These are phyloP conservation scores for Graphilbum fragrans DNA, from an alignment of 2,329 filamentous ascomycete genomes.

Conservation along the genomic window DNA sequence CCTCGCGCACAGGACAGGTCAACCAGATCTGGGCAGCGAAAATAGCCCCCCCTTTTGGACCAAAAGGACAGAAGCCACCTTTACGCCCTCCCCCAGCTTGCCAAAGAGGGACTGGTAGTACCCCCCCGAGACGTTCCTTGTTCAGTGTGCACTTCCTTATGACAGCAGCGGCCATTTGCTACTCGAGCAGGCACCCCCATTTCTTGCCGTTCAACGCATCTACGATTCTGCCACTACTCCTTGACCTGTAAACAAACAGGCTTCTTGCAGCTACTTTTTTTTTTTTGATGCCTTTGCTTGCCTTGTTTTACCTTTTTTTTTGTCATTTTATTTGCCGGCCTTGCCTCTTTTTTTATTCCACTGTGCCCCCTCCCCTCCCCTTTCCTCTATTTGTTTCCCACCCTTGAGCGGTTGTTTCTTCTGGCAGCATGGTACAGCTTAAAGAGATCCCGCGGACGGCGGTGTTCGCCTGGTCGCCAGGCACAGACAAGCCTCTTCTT, in stretches of 20 bases:
- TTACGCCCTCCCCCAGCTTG: background rate
- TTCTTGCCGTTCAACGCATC: background rate
- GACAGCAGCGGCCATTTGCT: background rate
- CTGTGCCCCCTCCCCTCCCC: background rate
- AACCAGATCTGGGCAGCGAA: conserved; percentile 5
- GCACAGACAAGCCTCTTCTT: conserved; percentile 64
- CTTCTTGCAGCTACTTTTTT: too few species aligned
- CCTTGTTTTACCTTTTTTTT: background rate
- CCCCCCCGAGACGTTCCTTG: too few species aligned
- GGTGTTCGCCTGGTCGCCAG: conserved; percentile 93
- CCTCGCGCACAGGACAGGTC: conserved; percentile 8
- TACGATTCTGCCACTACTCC: too few species aligned
- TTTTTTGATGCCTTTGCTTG: too few species aligned
- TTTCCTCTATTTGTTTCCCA: too few species aligned
- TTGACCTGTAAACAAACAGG: too few species aligned
- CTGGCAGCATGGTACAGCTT: conserved; percentile 69
- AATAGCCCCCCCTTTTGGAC: background rate
- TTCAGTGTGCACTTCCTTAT: background rate
- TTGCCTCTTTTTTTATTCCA: background rate
- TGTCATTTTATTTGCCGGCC: background rate
- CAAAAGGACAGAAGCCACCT: conserved; percentile 9
- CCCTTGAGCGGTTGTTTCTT: too few species aligned
- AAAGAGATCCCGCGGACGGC: conserved; percentile 94
- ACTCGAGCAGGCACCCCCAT: background rate
- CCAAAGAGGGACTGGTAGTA: background rate